These are phyloP conservation scores for Hamamelis virginiana DNA, from an alignment of 164 flowering plant species.

Conservation along the genomic window DNA sequence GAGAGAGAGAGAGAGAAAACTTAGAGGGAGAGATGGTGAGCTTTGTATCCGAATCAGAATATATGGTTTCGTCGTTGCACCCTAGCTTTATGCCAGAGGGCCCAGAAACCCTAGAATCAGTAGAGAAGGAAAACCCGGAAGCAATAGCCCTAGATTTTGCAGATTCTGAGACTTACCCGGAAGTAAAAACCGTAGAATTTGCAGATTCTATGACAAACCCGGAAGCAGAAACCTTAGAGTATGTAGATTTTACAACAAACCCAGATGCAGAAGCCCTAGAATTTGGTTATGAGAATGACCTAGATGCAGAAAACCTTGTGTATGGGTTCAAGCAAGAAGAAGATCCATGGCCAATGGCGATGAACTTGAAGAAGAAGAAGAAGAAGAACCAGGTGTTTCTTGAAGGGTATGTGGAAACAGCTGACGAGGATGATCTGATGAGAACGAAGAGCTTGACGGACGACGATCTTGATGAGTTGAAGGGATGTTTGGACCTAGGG, in stretches of 20 bases:
- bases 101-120: not conserved
- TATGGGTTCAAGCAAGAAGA: conserved; percentile 10
- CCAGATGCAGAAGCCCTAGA: conserved; percentile 5
- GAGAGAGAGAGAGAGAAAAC: conserved; percentile 10
- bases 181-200: not conserved
- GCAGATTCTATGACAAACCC: not conserved
- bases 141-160: not conserved
- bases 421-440: conserved; percentile 48
- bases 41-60: conserved; percentile 13
- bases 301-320: not conserved
- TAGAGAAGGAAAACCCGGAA: not conserved
- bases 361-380: conserved; percentile 26
- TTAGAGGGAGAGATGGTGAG: conserved; percentile 11
- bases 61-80: conserved; percentile 11
- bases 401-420: conserved; percentile 61
- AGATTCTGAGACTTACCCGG: not conserved
- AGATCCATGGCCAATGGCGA: conserved; percentile 2
- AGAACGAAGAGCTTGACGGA: conserved; percentile 77
- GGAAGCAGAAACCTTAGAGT: not conserved
- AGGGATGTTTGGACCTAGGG: conserved; percentile 86
- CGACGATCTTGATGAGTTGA: conserved; percentile 76
- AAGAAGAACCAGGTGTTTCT: conserved; percentile 67
- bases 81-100: not conserved
- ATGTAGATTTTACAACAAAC: not conserved
- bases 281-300: not conserved